These are phyloP conservation scores for Russula earlei DNA, from an alignment of 768 basidiomycete species.

Conservation along the genomic window DNA sequence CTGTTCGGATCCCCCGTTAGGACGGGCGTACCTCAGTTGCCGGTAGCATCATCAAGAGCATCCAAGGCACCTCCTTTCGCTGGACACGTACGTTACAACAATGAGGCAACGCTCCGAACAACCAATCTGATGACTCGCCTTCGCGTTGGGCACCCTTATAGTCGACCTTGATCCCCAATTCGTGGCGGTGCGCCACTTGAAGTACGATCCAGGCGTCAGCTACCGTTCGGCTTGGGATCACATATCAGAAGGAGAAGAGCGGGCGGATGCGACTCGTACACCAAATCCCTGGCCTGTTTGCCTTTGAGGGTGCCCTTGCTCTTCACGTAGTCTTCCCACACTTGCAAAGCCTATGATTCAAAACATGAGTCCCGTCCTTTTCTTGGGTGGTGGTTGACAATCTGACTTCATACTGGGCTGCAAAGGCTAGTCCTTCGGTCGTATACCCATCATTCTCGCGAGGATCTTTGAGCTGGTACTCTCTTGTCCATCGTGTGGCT, in stretches of 20 bases:
- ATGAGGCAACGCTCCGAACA: no score
- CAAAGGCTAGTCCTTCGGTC: background rate
- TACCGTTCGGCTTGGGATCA: background rate
- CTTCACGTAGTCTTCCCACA: constrained; percentile 7
- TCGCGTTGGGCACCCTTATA: background rate
- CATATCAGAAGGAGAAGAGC: background rate
- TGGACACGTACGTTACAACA: background rate
- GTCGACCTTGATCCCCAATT: background rate
- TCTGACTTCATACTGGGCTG: constrained; percentile 12
- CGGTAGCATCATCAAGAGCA: background rate
- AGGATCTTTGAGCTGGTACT: background rate
- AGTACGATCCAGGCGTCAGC: constrained; percentile 2
- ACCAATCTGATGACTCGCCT: background rate
- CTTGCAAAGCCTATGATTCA: background rate
- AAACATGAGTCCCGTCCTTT: no score
- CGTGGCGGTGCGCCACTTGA: background rate
- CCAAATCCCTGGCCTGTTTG: constrained; percentile 1
- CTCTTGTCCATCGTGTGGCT: background rate
- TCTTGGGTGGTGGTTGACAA: background rate
- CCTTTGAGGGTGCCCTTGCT: background rate
- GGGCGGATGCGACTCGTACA: background rate
- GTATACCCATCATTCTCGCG: background rate
- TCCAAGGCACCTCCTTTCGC: background rate
- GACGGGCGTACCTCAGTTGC: background rate
- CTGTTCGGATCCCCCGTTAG: no score